These are phyloP conservation scores for Leucoagaricus sp. DNA, from an alignment of 1,284 basidiomycete genomes.

Conservation along the genomic window DNA sequence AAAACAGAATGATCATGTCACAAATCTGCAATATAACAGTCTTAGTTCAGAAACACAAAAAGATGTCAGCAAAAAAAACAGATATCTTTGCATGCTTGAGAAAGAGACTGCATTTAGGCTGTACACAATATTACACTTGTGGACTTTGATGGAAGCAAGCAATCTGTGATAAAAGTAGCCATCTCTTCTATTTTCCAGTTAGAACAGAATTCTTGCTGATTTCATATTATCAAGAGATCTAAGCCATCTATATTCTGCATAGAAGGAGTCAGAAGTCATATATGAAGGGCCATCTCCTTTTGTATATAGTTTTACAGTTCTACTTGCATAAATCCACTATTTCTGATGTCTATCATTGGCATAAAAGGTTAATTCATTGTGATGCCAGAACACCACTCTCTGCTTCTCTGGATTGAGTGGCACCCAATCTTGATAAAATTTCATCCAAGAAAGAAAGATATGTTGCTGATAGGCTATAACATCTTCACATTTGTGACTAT, in stretches of 20 bases:
- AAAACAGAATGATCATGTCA: background rate
- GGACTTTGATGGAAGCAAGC: conserved; percentile 7
- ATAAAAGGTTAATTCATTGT: conserved; percentile 39
- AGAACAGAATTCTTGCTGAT: conserved; percentile 18
- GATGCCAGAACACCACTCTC: conserved; percentile 20
- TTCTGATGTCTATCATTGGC: conserved; percentile 30
- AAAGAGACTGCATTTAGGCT: background rate
- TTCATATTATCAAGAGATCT: conserved; percentile 22
- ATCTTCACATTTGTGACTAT: conserved; percentile 28
- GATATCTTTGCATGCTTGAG: background rate
- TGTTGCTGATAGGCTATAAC: conserved; percentile 23
- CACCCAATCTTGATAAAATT: background rate
- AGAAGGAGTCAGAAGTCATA: conserved; percentile 46
- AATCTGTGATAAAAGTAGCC: conserved; percentile 31
- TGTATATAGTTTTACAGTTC: conserved; percentile 26
- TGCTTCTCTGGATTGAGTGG: conserved; percentile 5
- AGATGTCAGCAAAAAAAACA: background rate
- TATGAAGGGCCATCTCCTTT: conserved; percentile 40
- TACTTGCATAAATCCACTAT: conserved; percentile 30
- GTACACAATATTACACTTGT: background rate
- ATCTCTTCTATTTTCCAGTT: conserved; percentile 24
- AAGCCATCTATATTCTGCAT: conserved; percentile 40
- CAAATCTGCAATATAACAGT: background rate
- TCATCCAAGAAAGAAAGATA: conserved; percentile 23
- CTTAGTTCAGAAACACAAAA: too few species aligned